Evolutionary conservation across 441 rosid genomes (phyloP), one percentile per base, ranked within the genome.

Genomic region (Pelargonium australe): DNA sequence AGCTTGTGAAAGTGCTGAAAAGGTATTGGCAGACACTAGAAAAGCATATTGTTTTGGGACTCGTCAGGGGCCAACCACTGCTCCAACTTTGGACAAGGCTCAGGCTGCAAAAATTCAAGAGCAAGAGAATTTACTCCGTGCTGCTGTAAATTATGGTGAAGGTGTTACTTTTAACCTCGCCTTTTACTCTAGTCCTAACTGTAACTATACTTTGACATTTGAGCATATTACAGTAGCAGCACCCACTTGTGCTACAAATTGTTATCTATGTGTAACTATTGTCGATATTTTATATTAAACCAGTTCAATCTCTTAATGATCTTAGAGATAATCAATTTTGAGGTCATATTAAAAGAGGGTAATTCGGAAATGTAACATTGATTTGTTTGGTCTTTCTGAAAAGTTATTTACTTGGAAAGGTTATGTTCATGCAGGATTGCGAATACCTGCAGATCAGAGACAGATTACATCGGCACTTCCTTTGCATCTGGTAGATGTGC

Each of bases 1-100:
- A 64, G 99, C 96, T n/a, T 95, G 98, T 83, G 95, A 88, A 78
- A 85, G 88, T 86, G 97, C 96, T 43, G 98, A 85, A 80, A 86
- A 86, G 79, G 92, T 89, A 8, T 75, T 95, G 70, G 90, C 91
- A 40, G 96, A 90, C 61, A 85, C 95, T 6, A 95, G 93, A 68
- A 89, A 92, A 85, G 97, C 93, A 25, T 90, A 92, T 73, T 87
- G 92, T 72, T 76, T 88, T 66, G 92, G 92, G 51, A 69, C 87
- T 28, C 91, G 95, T 66, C 94, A 89, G 80, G 97, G 94, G n/a
- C 95, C 89, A 11, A 71, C 95, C 0, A 85, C 84, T 80, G 85
- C 85, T 80, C 98, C 96, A 5, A 88, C 98, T 64, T 69, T 88
- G 75, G 99, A 95, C 76, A 90, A 89, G 85, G 85, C 78, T 72